Evolutionary conservation across 345 rosid genomes (phyloP), one percentile per base, ranked within the genome.

Genomic region (Bruguiera sexangula): DNA sequence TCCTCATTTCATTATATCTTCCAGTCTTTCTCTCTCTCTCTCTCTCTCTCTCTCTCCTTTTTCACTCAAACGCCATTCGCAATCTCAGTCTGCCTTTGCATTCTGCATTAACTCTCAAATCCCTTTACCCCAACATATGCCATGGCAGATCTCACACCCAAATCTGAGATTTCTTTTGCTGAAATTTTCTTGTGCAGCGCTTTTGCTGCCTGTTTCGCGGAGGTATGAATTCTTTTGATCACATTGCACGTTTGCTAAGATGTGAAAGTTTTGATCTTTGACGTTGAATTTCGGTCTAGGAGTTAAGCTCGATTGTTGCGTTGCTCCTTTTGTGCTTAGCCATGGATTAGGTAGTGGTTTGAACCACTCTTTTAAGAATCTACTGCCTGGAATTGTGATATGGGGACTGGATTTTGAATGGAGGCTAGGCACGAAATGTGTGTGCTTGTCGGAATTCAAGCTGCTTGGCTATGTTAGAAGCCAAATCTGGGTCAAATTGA

Each of bases 201-300:
- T 60, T 86, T 95, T 70, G 97, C 99, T 39, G 96, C 99, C 84
- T 95, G 99, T 80, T 89, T 91, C 72, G 99, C 99, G 4, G 99
- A 95, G 99, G 99, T 89, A 78, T 43, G 24, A 4, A 3, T 56
- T 56, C 22, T 56, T 5, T 56, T 56, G 30, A 24, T 56, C 29
- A 13, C 18, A 22, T 56, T 56, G 16, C 60, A 10, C 5, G 50
- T 43, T 1, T 13, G 19, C 18, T 43, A 13, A 39, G 15, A 39
- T 9, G 16, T 39, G 15, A 39, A 43, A 43, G 50, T 43, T 13
- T 43, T 43, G 15, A 43, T 24, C 29, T 56, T 56, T 1, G 16
- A 11, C 59, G 16, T 22, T 22, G 27, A 15, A 1, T 52, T 71
- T 22, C 15, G 16, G 3, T 16, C 13, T 58, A 16, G 57, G 5